Percentiles rank a stretch among this genome's conserved stretches.
phyloP scores from a whole-genome alignment of 192 early-diverging fungal species.

The Cladochytrium replicatum region DNA sequence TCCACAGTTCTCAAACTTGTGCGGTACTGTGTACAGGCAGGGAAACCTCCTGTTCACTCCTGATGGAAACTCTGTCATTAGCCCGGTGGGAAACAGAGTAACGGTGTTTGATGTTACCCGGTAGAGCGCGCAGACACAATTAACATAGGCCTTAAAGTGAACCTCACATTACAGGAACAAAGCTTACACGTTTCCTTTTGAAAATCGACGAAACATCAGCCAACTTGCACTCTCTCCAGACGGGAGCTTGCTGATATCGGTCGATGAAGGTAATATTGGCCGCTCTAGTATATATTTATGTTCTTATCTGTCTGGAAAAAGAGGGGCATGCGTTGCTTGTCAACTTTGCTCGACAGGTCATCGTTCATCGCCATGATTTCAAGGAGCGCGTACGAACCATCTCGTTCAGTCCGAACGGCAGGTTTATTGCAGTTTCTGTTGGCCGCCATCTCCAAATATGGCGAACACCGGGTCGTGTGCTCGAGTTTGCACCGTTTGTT shows the following conservation, averaged over 20 bases:
- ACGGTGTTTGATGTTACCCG: slow-evolving; percentile 92
- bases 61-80: slow-evolving; percentile 85
- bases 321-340: slow-evolving; percentile 81
- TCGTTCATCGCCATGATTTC: slow-evolving; percentile 87
- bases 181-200: slow-evolving; percentile 84
- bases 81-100: slow-evolving; percentile 93
- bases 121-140: slow-evolving; percentile 36
- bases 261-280: slow-evolving; percentile 82
- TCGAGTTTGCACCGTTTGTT: slow-evolving; percentile 89
- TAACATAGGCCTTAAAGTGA: neutral
- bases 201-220: slow-evolving; percentile 84
- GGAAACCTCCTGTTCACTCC: slow-evolving; percentile 95
- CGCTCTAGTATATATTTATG: neutral
- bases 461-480: slow-evolving; percentile 81
- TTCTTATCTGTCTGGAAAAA: slow-evolving; percentile 7
- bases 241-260: slow-evolving; percentile 73
- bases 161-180: slow-evolving; percentile 60
- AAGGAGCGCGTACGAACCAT: slow-evolving; percentile 70
- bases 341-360: slow-evolving; percentile 73
- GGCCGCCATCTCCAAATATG: slow-evolving; percentile 82
- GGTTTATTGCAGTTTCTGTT: slow-evolving; percentile 75
- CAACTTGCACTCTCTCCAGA: slow-evolving; percentile 84
- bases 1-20: slow-evolving; percentile 97
- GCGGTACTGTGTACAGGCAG: slow-evolving; percentile 92
- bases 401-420: slow-evolving; percentile 88